These are phyloP conservation scores for Fusarium siculi DNA, from an alignment of 2,329 filamentous ascomycete species.

Conservation along the genomic window DNA sequence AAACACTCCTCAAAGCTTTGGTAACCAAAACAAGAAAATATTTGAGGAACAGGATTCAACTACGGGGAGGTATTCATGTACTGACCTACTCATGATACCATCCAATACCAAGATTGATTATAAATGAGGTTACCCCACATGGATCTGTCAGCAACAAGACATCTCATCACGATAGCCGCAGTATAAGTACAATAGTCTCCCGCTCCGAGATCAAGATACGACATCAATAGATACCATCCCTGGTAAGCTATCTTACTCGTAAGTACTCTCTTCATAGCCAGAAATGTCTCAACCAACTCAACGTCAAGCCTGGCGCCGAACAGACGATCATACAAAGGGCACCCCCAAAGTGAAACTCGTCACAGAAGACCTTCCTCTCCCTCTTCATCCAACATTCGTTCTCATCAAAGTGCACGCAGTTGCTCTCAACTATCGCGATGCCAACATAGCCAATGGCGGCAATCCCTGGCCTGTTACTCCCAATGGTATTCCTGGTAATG, in stretches of 20 bases:
- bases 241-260: neutral
- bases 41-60: neutral
- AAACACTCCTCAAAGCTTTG: neutral
- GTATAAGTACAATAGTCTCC: neutral
- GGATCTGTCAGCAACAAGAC: constrained; percentile 3
- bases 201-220: neutral
- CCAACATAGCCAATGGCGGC: constrained; percentile 51
- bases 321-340: constrained; percentile 45
- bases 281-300: constrained; percentile 22
- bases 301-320: constrained; percentile 43
- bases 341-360: constrained; percentile 49
- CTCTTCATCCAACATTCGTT: constrained; percentile 46
- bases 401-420: constrained; percentile 49
- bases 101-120: neutral
- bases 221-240: neutral
- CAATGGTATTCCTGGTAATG: constrained; percentile 49
- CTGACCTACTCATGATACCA: neutral
- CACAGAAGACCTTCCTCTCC: constrained; percentile 46
- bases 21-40: neutral
- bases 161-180: neutral
- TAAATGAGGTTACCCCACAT: neutral
- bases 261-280: neutral
- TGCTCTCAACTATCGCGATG: constrained; percentile 50
- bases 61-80: neutral
- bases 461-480: constrained; percentile 55